Evolutionary conservation across 805 yeast species (phyloP).

Genomic region (Wickerhamiella spandovensis): DNA sequence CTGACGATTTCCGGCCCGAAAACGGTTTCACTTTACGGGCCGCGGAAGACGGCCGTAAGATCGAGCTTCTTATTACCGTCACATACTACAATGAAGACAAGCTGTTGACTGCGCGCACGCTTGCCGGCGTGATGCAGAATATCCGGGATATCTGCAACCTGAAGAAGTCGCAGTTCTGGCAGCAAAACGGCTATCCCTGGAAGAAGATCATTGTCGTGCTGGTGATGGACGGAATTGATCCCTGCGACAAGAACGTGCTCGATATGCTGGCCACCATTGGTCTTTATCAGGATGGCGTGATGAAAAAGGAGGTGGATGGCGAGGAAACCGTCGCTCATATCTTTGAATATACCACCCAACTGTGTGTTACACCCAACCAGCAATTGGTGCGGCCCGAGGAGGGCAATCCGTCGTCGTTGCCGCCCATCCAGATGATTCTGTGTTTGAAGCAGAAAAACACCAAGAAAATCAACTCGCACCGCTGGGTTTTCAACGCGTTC

Average conservation of each 20-base stretch:
- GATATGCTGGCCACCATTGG: constrained; percentile 55
- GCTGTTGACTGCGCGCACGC: constrained; percentile 43
- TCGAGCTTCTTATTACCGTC: constrained; percentile 48
- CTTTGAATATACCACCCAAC: constrained; percentile 50
- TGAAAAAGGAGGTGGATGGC: constrained; percentile 46
- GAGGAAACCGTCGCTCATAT: constrained; percentile 50
- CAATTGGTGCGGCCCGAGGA: constrained; percentile 43
- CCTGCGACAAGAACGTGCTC: constrained; percentile 48
- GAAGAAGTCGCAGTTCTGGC: constrained; percentile 32
- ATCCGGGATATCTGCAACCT: constrained; percentile 44
- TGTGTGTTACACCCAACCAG: constrained; percentile 29
- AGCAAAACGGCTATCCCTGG: constrained; percentile 44
- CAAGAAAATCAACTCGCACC: constrained; percentile 51
- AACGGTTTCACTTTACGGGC: constrained; percentile 44
- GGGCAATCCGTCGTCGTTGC: constrained; percentile 33
- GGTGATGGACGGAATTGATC: constrained; percentile 53
- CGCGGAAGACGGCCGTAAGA: constrained; percentile 41
- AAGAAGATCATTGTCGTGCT: constrained; percentile 50
- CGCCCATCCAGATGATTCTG: constrained; percentile 49
- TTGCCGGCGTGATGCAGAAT: constrained; percentile 52
- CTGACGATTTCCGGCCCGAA: constrained; percentile 43
- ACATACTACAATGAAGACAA: constrained; percentile 62
- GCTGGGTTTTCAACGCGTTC: constrained; percentile 59
- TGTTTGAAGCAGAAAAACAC: constrained; percentile 51
- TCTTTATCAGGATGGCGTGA: constrained; percentile 52